These are phyloP conservation scores for Colletotrichum liriopes DNA, from an alignment of 2,329 filamentous ascomycete species.

Conservation along the genomic window DNA sequence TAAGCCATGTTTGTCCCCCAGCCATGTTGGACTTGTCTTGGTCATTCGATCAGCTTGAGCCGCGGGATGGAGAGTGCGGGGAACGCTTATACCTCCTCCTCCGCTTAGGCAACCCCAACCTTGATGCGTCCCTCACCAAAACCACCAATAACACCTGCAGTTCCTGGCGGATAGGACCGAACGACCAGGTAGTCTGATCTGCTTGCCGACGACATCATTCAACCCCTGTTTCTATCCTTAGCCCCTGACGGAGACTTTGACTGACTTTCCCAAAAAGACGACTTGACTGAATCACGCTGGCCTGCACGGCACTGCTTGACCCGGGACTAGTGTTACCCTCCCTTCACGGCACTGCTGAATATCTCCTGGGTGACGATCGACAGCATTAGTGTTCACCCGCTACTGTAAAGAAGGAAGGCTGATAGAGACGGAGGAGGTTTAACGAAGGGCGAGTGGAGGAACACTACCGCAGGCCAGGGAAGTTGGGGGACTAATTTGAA, in stretches of 20 bases:
- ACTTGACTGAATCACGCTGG: conserved; percentile 11
- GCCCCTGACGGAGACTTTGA: background rate
- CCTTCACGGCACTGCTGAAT: background rate
- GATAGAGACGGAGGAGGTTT: background rate
- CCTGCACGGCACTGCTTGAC: conserved; percentile 16
- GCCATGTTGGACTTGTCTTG: conserved; percentile 28
- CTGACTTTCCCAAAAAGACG: background rate
- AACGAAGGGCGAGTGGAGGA: background rate
- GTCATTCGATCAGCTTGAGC: conserved; percentile 35
- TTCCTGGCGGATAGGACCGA: conserved; percentile 37
- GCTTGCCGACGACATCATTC: conserved; percentile 35
- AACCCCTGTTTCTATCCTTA: conserved; percentile 29
- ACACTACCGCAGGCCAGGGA: background rate
- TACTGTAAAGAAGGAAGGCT: background rate
- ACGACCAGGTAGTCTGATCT: conserved; percentile 36
- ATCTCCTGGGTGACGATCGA: background rate
- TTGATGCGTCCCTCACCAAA: conserved; percentile 16
- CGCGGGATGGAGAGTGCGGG: conserved; percentile 37
- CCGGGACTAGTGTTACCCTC: conserved; percentile 11
- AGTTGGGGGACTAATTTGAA: background rate
- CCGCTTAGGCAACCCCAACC: conserved; percentile 22
- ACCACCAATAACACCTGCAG: conserved; percentile 33
- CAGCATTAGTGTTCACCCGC: background rate
- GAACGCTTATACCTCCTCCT: conserved; percentile 26
- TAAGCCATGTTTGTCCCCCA: conserved; percentile 13